Percentiles rank a stretch among this genome's conserved stretches.
Evolutionary conservation across 306 rosid genomes (phyloP).

Genomic region (Carpinus viminea): DNA sequence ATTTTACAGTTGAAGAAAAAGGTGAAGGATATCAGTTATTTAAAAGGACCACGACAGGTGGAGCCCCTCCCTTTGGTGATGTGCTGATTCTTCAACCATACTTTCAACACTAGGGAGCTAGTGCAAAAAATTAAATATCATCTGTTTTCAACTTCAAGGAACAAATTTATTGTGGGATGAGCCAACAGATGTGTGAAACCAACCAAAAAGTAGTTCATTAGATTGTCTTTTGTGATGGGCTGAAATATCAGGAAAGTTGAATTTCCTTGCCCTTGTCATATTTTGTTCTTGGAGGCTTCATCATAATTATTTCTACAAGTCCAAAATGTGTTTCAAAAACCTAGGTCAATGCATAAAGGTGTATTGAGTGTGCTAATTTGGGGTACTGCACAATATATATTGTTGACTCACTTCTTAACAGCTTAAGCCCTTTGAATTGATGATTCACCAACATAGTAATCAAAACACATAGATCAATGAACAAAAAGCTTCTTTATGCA

Average conservation of each 20-base stretch:
- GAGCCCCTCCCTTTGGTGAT: background rate
- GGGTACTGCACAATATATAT: background rate
- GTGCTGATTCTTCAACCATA: slow-evolving; percentile 10
- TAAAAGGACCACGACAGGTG: background rate
- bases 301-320: background rate
- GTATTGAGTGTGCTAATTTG: background rate
- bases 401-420: background rate
- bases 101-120: background rate
- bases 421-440: background rate
- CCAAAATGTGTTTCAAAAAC: background rate
- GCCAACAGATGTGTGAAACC: background rate
- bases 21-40: background rate
- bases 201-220: background rate
- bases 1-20: background rate
- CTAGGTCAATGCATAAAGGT: background rate
- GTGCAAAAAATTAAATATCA: slow-evolving; percentile 6
- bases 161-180: background rate
- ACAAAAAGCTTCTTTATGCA: slow-evolving; percentile 4
- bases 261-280: background rate
- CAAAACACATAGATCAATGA: background rate
- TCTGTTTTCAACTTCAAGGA: background rate
- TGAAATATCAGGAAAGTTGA: background rate
- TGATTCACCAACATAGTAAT: background rate
- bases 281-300: background rate
- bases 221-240: background rate